Base-by-base conservation (phyloP, 148 eudicot genomes). In the Vaccinium myrtillus region DNA sequence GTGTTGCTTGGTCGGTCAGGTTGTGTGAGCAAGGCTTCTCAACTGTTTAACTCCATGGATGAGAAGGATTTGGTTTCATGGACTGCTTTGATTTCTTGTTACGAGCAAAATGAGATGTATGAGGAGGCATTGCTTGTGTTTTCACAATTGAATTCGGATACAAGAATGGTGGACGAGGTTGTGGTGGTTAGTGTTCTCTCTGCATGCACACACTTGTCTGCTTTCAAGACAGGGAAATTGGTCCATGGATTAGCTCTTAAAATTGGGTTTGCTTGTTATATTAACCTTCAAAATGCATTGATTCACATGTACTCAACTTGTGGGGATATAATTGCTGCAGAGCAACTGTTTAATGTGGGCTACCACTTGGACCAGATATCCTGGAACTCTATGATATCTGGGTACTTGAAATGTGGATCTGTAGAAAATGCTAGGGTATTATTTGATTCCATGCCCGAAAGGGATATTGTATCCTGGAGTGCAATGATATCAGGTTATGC, bases 391-490 rank as follows among this genome's bases (percentile, higher is more conserved):
- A 90, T 94, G 95, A 88, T 94, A 81, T 94, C 95, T 61, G 93
- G 92, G 51, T 92, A 92, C 89, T 73, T 90, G 78, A 91, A 90
- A 82, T 89, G 91, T 78, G 92, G 93, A 21, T 86, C 79, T 63
- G 56, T 90, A 10, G 92, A 89, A 50, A 87, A 84, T 48, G 95
- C 93, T 43, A 86, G 88, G 49, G 85, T 67, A 75, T 85, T 94
- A 30, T 94, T 94, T 85, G 88, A 94, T 86, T 58, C 78, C 23
- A 92, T 94, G 95, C 92, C 91, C 50, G 89, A 87, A 77, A 94
- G 86, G 90, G 98, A 94, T 88, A 83, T 88, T n/a, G 91, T 93
- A 55, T 90, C 98, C 49, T 94, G 98, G 98, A 89, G 92, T 86
- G 90, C 93, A 69, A 90, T 94, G 91, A 91, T 94, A 78, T 91